Percentiles rank a stretch among this genome's conserved stretches.
These are phyloP conservation scores for Suhomyces pyralidae DNA, from an alignment of 805 yeast species.

Conservation along the genomic window DNA sequence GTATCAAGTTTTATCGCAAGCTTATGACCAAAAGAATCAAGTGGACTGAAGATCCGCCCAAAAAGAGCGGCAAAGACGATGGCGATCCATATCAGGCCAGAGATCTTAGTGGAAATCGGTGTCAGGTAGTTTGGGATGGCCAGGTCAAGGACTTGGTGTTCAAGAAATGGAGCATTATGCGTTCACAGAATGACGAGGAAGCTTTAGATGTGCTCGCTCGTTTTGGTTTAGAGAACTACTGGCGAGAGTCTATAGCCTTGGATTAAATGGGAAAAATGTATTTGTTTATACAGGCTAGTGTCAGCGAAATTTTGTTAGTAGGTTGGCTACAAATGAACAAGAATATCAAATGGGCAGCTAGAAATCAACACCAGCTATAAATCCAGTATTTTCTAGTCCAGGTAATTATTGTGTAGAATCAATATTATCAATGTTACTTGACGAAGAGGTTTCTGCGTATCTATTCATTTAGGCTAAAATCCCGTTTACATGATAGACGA, in stretches of 20 bases:
- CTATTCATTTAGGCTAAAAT: too few relatives aligned
- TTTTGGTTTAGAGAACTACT: constrained; percentile 57
- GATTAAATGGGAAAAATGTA: background rate
- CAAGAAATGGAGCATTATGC: constrained; percentile 65
- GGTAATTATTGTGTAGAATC: too few relatives aligned
- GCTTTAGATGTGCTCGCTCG: constrained; percentile 47
- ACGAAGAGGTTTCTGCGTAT: too few relatives aligned
- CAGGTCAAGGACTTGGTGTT: constrained; percentile 52
- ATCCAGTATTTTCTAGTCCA: too few relatives aligned
- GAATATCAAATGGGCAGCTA: too few relatives aligned
- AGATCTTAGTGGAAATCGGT: constrained; percentile 37
- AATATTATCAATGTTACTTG: too few relatives aligned
- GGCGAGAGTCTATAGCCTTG: constrained; percentile 37
- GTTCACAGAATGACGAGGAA: constrained; percentile 49
- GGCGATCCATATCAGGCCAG: background rate
- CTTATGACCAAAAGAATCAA: constrained; percentile 59
- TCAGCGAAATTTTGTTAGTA: too few relatives aligned
- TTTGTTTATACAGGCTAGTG: too few relatives aligned
- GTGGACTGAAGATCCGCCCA: constrained; percentile 57
- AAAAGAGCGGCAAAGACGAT: constrained; percentile 6
- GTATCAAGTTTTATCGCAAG: constrained; percentile 59
- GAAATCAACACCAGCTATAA: too few relatives aligned
- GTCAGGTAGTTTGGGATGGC: constrained; percentile 70
- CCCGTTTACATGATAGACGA: too few relatives aligned
- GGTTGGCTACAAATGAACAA: background rate